Percentiles rank a stretch among this genome's conserved stretches.
Conservation (phyloP, 495 filamentous ascomycete genomes). For the Lepidopterella palustris region DNA sequence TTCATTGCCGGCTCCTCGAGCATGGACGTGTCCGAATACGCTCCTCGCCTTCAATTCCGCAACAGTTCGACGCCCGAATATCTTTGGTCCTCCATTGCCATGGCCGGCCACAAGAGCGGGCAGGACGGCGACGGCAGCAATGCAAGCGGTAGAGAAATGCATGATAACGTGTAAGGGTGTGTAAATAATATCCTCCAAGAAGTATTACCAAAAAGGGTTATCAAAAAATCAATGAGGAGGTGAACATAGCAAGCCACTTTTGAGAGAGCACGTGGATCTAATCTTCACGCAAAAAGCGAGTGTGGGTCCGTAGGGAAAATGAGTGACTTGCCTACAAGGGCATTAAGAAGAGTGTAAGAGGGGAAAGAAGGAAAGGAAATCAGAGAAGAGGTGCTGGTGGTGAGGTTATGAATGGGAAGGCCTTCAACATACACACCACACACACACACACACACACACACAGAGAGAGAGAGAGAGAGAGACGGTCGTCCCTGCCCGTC, state of each 20-base stretch:
- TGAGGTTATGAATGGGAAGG: no score
- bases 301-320: not conserved
- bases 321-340: not conserved
- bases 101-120: constrained; percentile 17
- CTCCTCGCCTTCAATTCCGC: constrained; percentile 16
- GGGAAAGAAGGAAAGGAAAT: not conserved
- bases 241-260: not conserved
- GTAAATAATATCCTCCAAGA: not conserved
- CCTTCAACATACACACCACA: no score
- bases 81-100: constrained; percentile 7
- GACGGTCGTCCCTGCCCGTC: no score
- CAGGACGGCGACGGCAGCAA: constrained; percentile 13
- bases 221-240: no score
- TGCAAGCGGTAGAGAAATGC: constrained; percentile 18
- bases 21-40: constrained; percentile 13
- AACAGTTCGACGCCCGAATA: constrained; percentile 14
- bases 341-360: not conserved
- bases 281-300: not conserved
- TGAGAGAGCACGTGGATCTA: not conserved
- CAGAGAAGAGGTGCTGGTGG: no score
- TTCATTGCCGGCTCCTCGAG: not conserved
- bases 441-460: no score
- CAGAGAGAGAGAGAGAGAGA: no score
- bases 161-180: constrained; percentile 8
- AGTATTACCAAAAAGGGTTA: no score